Evolutionary conservation across 2,329 filamentous ascomycete species (phyloP).

Genomic region (Microsporum canis): DNA sequence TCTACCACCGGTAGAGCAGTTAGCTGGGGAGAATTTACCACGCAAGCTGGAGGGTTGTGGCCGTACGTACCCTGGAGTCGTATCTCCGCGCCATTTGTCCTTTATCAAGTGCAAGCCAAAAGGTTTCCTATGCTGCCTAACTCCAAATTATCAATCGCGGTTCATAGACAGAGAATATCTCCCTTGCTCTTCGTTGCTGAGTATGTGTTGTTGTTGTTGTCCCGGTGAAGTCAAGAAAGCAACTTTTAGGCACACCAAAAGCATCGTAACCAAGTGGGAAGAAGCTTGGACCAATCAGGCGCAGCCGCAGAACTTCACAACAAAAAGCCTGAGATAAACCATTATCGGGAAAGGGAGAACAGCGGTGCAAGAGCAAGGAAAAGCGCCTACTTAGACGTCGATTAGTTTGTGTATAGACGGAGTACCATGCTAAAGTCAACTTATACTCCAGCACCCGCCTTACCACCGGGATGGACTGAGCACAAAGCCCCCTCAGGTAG

Average conservation of each 20-base stretch:
- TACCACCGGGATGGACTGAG: conserved; percentile 81
- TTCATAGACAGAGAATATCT: not conserved
- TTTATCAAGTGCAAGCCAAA: not conserved
- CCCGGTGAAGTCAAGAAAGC: not conserved
- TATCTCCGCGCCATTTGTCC: conserved; percentile 84
- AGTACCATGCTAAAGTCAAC: conserved; percentile 62
- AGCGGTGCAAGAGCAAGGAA: not conserved
- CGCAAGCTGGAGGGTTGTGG: conserved; percentile 5
- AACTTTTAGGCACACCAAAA: conserved; percentile 15
- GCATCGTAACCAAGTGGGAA: conserved; percentile 12
- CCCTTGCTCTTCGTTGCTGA: conserved; percentile 3
- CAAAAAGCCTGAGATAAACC: not conserved
- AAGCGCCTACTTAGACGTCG: not conserved
- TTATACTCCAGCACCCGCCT: conserved; percentile 54
- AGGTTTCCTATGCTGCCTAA: not conserved
- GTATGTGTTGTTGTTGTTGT: conserved; percentile 7
- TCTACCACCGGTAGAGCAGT: conserved; percentile 45
- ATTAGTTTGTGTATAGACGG: not conserved
- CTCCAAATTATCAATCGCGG: not conserved
- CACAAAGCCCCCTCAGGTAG: conserved; percentile 71
- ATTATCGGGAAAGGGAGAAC: not conserved
- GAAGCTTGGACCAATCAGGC: conserved; percentile 14
- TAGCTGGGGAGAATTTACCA: not conserved
- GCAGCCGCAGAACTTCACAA: not conserved
- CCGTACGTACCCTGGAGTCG: conserved; percentile 70